phyloP scores from a whole-genome alignment of 805 yeast genomes.

The Starmerella sirachaensis region DNA sequence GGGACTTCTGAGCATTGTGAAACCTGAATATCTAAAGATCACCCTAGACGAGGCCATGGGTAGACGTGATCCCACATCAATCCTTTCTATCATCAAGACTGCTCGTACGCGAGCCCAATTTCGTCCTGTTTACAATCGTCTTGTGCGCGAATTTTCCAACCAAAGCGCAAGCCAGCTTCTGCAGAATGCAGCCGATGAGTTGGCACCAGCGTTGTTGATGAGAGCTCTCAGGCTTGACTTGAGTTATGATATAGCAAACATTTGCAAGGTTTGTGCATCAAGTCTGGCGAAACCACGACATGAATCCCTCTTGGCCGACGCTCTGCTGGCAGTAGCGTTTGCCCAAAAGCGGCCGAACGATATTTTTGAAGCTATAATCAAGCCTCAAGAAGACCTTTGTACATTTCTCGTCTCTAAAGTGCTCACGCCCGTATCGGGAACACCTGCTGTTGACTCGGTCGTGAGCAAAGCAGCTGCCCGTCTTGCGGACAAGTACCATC shows the following conservation, averaged over 20 bases:
- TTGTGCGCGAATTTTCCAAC: too few relatives aligned
- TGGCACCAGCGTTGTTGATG: conserved; percentile 6
- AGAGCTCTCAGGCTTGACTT: conserved; percentile 10
- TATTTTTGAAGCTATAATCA: neutral
- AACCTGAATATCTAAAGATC: too few relatives aligned
- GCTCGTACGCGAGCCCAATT: too few relatives aligned
- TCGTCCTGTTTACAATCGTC: too few relatives aligned
- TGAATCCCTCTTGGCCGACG: conserved; percentile 16
- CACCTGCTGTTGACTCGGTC: conserved; percentile 1
- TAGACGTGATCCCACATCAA: too few relatives aligned
- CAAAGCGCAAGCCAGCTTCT: too few relatives aligned
- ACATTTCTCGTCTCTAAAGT: conserved; percentile 4
- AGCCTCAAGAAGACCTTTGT: neutral
- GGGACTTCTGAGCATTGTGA: too few relatives aligned
- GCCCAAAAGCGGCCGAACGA: conserved; percentile 16
- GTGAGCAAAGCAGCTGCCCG: conserved; percentile 8
- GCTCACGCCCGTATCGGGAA: conserved; percentile 3
- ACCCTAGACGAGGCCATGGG: too few relatives aligned
- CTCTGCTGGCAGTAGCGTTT: conserved; percentile 23
- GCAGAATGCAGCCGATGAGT: neutral
- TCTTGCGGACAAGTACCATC: neutral
- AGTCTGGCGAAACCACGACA: neutral
- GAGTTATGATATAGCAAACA: conserved; percentile 17
- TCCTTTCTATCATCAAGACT: too few relatives aligned
- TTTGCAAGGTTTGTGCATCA: conserved; percentile 11